These are phyloP conservation scores for Pouteria campechiana DNA, from an alignment of 179 eudicot genomes.

Conservation along the genomic window DNA sequence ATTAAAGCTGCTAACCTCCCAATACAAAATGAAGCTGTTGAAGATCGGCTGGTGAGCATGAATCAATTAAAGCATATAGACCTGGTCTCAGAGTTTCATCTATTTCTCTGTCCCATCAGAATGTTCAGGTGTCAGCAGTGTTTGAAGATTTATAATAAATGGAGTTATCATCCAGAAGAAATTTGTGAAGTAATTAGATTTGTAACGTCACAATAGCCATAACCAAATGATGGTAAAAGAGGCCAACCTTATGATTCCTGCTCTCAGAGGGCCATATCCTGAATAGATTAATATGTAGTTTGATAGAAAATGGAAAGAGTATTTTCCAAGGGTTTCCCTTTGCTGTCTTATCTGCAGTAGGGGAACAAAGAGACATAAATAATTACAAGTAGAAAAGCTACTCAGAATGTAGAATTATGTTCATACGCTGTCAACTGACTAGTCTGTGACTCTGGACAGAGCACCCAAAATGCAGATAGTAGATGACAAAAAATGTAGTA, in stretches of 20 bases:
- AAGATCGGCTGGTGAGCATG: conserved; percentile 79
- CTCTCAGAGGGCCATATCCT: conserved; percentile 61
- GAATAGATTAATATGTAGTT: conserved; percentile 63
- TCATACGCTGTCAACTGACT: neutral
- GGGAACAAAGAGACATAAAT: neutral
- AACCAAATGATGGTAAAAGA: neutral
- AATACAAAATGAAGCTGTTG: conserved; percentile 77
- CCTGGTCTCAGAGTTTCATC: conserved; percentile 92
- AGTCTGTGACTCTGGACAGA: neutral
- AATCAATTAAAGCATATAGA: conserved; percentile 74
- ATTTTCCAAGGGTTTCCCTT: conserved; percentile 53
- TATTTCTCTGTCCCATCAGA: conserved; percentile 84
- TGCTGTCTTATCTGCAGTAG: conserved; percentile 77
- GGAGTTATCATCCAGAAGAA: too few relatives aligned
- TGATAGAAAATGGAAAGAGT: conserved; percentile 54
- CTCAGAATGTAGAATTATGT: neutral
- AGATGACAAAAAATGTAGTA: neutral
- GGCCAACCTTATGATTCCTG: conserved; percentile 56
- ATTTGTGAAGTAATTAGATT: too few relatives aligned
- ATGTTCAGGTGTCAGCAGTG: too few relatives aligned
- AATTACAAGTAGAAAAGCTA: neutral
- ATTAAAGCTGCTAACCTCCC: conserved; percentile 45
- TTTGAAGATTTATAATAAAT: too few relatives aligned
- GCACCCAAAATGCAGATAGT: neutral
- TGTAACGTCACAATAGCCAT: too few relatives aligned